A percentile compares a stretch with the other conserved stretches of the same genome.
These are phyloP conservation scores for Debaryomyces hansenii DNA, from an alignment of 805 yeast genomes.

Conservation along the genomic window DNA sequence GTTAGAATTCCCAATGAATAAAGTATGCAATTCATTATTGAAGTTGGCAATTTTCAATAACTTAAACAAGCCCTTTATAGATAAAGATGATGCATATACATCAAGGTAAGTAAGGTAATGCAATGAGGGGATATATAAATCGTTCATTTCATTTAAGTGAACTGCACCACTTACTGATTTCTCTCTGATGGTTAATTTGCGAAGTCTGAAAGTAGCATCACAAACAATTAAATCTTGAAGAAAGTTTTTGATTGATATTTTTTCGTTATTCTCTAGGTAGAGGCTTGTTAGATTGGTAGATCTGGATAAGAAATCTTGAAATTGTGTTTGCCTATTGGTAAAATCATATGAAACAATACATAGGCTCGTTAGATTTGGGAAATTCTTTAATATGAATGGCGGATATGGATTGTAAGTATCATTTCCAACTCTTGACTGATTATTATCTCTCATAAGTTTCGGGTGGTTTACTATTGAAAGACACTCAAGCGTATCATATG, in stretches of 20 bases:
- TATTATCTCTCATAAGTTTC: constrained; percentile 13
- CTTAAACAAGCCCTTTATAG: constrained; percentile 39
- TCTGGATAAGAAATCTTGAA: constrained; percentile 26
- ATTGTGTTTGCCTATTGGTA: constrained; percentile 18
- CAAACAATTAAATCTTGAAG: constrained; percentile 28
- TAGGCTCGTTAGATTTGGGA: constrained; percentile 25
- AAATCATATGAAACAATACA: constrained; percentile 35
- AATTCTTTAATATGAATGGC: constrained; percentile 16
- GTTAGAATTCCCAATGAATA: constrained; percentile 35
- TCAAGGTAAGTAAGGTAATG: constrained; percentile 26
- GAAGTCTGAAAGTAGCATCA: constrained; percentile 24
- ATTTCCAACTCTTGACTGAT: constrained; percentile 6
- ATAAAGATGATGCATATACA: constrained; percentile 41
- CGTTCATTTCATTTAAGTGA: constrained; percentile 25
- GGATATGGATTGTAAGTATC: constrained; percentile 26
- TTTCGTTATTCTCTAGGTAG: constrained; percentile 34
- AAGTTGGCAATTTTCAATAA: constrained; percentile 32
- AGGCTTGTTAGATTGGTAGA: constrained; percentile 18
- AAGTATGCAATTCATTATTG: constrained; percentile 29
- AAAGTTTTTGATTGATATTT: constrained; percentile 25
- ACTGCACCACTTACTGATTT: constrained; percentile 16
- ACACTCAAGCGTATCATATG: constrained; percentile 11
- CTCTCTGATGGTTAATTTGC: constrained; percentile 32
- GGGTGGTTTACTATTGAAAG: constrained; percentile 30
- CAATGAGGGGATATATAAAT: constrained; percentile 23